Evolutionary conservation across 768 basidiomycete species (phyloP).

Genomic region (Pseudohyphozyma bogoriensis): DNA sequence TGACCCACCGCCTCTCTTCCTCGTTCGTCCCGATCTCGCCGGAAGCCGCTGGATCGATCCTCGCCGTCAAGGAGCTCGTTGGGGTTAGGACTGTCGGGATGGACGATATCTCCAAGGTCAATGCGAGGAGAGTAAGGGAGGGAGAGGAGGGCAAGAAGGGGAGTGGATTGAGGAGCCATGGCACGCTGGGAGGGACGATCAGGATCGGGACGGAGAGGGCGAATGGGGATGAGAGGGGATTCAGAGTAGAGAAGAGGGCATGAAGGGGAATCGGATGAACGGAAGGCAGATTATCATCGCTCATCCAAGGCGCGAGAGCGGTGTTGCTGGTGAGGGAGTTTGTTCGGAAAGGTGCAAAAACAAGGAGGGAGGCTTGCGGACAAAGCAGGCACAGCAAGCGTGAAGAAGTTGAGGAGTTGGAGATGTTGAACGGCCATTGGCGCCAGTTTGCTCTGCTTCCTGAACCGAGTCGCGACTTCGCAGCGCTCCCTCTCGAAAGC

Average conservation of each 20-base stretch:
- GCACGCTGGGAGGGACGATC: slow-evolving; percentile 3
- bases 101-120: background rate
- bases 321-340: too few relatives aligned
- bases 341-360: too few relatives aligned
- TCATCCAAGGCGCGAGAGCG: too few relatives aligned
- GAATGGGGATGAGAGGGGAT: slow-evolving; percentile 24
- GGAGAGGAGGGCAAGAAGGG: slow-evolving; percentile 20
- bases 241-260: slow-evolving; percentile 10
- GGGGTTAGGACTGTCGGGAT: background rate
- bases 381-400: too few relatives aligned
- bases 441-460: too few relatives aligned
- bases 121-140: slow-evolving; percentile 11
- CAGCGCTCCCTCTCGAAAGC: too few relatives aligned
- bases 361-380: too few relatives aligned
- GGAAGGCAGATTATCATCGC: too few relatives aligned
- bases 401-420: too few relatives aligned
- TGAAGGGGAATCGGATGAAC: background rate
- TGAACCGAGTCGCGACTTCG: too few relatives aligned
- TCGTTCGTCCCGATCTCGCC: slow-evolving; percentile 19
- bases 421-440: too few relatives aligned
- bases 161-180: slow-evolving; percentile 8
- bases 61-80: slow-evolving; percentile 24
- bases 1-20: slow-evolving; percentile 22
- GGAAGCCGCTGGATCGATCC: slow-evolving; percentile 15
- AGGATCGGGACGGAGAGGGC: slow-evolving; percentile 24